Base-by-base conservation (phyloP, 2,329 filamentous ascomycete genomes). In the Thermoascus crustaceus region DNA sequence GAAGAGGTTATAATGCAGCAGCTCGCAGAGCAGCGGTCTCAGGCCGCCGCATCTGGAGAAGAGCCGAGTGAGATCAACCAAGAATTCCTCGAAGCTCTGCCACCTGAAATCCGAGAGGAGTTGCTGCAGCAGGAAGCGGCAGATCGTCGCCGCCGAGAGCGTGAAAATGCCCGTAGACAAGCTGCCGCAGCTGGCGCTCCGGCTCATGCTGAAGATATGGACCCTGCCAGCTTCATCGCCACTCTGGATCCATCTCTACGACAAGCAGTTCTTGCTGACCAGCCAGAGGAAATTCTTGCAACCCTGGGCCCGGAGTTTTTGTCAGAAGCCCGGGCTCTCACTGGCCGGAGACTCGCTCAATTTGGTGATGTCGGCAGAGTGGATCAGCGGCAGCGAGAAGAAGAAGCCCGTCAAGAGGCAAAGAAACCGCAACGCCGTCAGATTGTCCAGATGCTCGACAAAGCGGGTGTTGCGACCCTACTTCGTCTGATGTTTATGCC, bases 401-500 rank as follows among this genome's bases (percentile, higher is more conserved):
- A 61, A 42, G 38, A 53, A 44, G 45, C 49, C 33, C 64, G 59
- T 36, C 67, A 76, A 54, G 57, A 57, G 39, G 42, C 54, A 1
- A 74, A 72, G 56, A 89, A 87, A 64, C 64, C 71, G 23, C 81
- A 83, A 50, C 79, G 85, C 38, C 82, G 84, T 42, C 80, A 85
- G 14, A 83, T 93, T 39, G 84, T 94, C 16, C 91, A 98, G 57
- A 94, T 98, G 82, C 76, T 98, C 19, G 91, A 98, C 61, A 95
- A 94, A 63, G 76, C 88, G 30, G 91, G 93, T 17, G 81, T 98
- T 46, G 91, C 93, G 17, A 96, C 91, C n/a, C 69, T 98, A 21
- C 72, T 98, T 27, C 85, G 93, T n/a, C 74, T 98, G 7, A 95
- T 98, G 89, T 98, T 98, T 58, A 87, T 96, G 50, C 83, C 85